phyloP scores from a whole-genome alignment of 306 rosid species.

The Vigna angularis region DNA sequence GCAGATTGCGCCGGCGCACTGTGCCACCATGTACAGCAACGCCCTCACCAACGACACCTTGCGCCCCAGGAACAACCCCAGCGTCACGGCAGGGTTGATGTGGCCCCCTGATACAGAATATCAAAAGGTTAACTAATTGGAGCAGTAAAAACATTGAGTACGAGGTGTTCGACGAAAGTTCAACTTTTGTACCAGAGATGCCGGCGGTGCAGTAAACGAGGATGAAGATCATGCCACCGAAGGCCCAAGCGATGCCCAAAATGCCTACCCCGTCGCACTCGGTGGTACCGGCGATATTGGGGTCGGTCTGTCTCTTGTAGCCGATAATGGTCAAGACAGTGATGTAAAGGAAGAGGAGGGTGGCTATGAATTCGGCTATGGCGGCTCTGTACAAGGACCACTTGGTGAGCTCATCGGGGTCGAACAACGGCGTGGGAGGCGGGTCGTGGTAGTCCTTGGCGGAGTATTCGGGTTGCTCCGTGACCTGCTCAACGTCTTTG shows the following conservation, averaged over 20 bases:
- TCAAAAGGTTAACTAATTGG: too few relatives aligned
- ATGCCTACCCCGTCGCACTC: constrained; percentile 81
- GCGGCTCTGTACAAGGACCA: constrained; percentile 91
- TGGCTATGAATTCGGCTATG: constrained; percentile 91
- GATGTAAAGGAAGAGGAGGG: constrained; percentile 88
- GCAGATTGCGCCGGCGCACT: constrained; percentile 75
- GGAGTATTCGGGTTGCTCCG: constrained; percentile 61
- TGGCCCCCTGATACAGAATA: constrained; percentile 54
- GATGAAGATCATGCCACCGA: constrained; percentile 97
- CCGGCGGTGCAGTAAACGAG: constrained; percentile 99
- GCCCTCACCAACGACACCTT: constrained; percentile 84
- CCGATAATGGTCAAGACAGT: constrained; percentile 90
- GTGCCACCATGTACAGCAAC: constrained; percentile 74
- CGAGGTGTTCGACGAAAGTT: too few relatives aligned
- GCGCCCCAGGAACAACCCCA: constrained; percentile 77
- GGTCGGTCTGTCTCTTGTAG: constrained; percentile 55
- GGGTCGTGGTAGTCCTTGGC: constrained; percentile 90
- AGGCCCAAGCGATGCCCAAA: constrained; percentile 97
- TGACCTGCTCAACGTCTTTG: constrained; percentile 72
- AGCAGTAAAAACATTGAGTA: too few relatives aligned
- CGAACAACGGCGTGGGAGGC: constrained; percentile 79
- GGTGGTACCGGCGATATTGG: neutral
- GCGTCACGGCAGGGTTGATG: constrained; percentile 91
- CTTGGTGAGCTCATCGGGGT: constrained; percentile 62
- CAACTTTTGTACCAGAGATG: constrained; percentile 64